phyloP scores from a whole-genome alignment of 2,329 filamentous ascomycete genomes.

The Pseudogymnoascus sp. region DNA sequence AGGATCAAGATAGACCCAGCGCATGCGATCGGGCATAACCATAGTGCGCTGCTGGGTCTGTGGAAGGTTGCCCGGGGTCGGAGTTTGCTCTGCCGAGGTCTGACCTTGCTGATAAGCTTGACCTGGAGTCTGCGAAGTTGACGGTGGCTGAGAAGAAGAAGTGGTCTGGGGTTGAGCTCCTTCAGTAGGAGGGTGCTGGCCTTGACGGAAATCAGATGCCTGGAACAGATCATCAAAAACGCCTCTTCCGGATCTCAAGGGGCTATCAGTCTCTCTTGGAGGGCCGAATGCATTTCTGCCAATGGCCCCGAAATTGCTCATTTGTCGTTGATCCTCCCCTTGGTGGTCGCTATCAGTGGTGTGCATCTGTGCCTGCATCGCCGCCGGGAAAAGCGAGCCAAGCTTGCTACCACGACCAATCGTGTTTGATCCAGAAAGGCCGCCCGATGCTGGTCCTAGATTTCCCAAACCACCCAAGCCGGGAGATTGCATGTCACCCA shows the following conservation, averaged over 20 bases:
- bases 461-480: constrained; percentile 55
- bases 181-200: constrained; percentile 23
- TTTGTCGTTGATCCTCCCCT: constrained; percentile 53
- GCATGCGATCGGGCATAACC: constrained; percentile 99
- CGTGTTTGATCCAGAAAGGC: constrained; percentile 50
- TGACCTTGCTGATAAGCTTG: constrained; percentile 26
- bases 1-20: constrained; percentile 96
- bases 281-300: constrained; percentile 51
- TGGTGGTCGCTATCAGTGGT: constrained; percentile 55
- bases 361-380: constrained; percentile 89
- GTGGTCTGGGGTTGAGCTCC: constrained; percentile 18
- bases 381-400: constrained; percentile 75
- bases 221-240: constrained; percentile 43
- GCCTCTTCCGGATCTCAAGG: constrained; percentile 46
- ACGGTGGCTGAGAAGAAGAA: constrained; percentile 14
- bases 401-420: constrained; percentile 73
- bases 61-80: constrained; percentile 53
- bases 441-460: constrained; percentile 55
- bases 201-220: constrained; percentile 16
- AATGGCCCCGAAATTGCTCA: constrained; percentile 57
- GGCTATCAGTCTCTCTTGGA: constrained; percentile 51
- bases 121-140: constrained; percentile 20
- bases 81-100: constrained; percentile 40
- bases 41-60: constrained; percentile 70
- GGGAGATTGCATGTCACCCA: constrained; percentile 71